Conservation (phyloP, 2,329 filamentous ascomycete genomes). For the Coniosporium tulheliwenetii region DNA sequence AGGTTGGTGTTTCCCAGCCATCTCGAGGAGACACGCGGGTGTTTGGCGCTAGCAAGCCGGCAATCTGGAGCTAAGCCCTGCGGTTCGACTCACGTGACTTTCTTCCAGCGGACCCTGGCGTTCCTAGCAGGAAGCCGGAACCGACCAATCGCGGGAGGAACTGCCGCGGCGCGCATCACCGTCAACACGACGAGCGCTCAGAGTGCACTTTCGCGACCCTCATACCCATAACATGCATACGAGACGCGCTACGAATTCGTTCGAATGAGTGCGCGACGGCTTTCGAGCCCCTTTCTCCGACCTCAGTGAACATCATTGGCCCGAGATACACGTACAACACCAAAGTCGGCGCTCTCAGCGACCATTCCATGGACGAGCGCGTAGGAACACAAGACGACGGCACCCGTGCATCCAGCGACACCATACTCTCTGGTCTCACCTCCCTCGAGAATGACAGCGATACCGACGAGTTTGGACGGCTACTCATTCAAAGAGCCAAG, state of each 20-base stretch:
- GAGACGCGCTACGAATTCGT: not conserved
- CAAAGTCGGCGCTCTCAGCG: slow-evolving; percentile 8
- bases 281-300: slow-evolving; percentile 13
- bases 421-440: slow-evolving; percentile 17
- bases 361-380: slow-evolving; percentile 10
- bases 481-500: slow-evolving; percentile 26
- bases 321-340: slow-evolving; percentile 9
- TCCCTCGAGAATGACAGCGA: slow-evolving; percentile 21
- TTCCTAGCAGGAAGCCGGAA: too few relatives aligned
- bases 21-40: too few relatives aligned
- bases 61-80: too few relatives aligned
- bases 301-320: slow-evolving; percentile 10
- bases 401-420: slow-evolving; percentile 8
- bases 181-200: too few relatives aligned
- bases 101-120: too few relatives aligned
- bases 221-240: too few relatives aligned
- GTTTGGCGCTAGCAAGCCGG: too few relatives aligned
- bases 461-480: slow-evolving; percentile 29
- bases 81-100: too few relatives aligned
- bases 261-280: slow-evolving; percentile 16
- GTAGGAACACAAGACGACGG: slow-evolving; percentile 9
- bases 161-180: too few relatives aligned
- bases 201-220: too few relatives aligned
- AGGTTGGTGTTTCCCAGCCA: too few relatives aligned
- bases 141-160: too few relatives aligned